Evolutionary conservation across 768 basidiomycete species (phyloP).

Genomic region (Tremella mesenterica): DNA sequence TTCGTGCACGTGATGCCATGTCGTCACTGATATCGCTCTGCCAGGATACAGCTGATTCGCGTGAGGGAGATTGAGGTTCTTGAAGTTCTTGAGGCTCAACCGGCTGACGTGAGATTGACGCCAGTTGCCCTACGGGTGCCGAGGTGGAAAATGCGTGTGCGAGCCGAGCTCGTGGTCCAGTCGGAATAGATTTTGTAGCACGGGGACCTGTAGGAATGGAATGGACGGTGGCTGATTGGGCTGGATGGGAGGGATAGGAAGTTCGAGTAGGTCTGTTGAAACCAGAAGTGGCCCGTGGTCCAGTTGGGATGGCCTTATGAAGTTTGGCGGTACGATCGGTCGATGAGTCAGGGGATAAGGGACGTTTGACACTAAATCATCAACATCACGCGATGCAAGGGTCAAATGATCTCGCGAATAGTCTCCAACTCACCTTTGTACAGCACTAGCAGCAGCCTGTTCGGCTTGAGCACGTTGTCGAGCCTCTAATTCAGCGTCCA

Average conservation of each 20-base stretch:
- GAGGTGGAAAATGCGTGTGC: not conserved
- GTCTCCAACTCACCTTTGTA: no score
- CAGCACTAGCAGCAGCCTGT: not conserved
- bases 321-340: conserved; percentile 6
- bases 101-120: not conserved
- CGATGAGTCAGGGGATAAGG: no score
- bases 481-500: not conserved
- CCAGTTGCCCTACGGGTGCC: not conserved
- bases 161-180: conserved; percentile 13
- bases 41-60: no score
- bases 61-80: no score
- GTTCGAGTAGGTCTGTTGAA: no score
- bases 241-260: not conserved
- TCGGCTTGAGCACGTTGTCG: not conserved
- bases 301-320: conserved; percentile 22
- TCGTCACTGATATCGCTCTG: conserved; percentile 5
- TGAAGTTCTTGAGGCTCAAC: not conserved
- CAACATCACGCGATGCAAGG: no score
- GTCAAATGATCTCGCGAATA: no score
- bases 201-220: conserved; percentile 22
- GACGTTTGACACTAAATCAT: no score
- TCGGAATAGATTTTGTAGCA: conserved; percentile 11
- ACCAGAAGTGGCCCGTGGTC: conserved; percentile 16
- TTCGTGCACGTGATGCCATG: conserved; percentile 7
- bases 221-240: not conserved